Percentiles rank a stretch among this genome's conserved stretches.
phyloP scores from a whole-genome alignment of 2,329 filamentous ascomycete species.

The Arthroderma uncinatum region DNA sequence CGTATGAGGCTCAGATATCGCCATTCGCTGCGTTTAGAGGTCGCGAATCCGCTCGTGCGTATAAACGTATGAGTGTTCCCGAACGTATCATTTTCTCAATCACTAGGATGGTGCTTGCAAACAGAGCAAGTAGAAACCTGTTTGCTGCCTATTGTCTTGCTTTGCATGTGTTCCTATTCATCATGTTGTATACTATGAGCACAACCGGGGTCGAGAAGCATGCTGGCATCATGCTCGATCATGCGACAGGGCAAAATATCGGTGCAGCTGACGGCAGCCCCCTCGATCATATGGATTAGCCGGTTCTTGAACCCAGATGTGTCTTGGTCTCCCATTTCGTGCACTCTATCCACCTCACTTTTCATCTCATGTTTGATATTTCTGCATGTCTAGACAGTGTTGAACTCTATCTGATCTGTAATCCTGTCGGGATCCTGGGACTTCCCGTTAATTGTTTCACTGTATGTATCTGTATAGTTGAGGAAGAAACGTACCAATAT shows the following conservation, averaged over 20 bases:
- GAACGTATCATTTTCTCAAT: constrained; percentile 85
- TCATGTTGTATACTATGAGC: constrained; percentile 71
- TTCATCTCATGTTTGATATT: neutral
- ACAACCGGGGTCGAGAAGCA: constrained; percentile 8
- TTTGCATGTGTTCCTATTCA: constrained; percentile 77
- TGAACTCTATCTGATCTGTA: neutral
- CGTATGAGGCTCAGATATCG: constrained; percentile 90
- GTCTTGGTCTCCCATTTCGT: neutral
- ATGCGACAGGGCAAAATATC: neutral
- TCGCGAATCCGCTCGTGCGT: constrained; percentile 80
- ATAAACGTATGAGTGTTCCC: constrained; percentile 84
- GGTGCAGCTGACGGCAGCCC: neutral
- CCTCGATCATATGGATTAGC: neutral
- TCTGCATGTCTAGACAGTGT: neutral
- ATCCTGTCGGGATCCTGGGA: neutral
- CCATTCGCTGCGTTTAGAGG: constrained; percentile 93
- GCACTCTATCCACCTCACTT: no score
- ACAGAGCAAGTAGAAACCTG: constrained; percentile 78
- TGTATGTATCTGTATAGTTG: neutral
- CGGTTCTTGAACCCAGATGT: neutral
- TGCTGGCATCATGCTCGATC: constrained; percentile 1
- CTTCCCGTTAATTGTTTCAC: neutral
- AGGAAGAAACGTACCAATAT: neutral
- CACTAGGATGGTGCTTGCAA: constrained; percentile 81
- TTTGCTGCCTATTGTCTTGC: constrained; percentile 88